phyloP scores from a whole-genome alignment of 2,329 filamentous ascomycete genomes.

The Penicillium brevicompactum region DNA sequence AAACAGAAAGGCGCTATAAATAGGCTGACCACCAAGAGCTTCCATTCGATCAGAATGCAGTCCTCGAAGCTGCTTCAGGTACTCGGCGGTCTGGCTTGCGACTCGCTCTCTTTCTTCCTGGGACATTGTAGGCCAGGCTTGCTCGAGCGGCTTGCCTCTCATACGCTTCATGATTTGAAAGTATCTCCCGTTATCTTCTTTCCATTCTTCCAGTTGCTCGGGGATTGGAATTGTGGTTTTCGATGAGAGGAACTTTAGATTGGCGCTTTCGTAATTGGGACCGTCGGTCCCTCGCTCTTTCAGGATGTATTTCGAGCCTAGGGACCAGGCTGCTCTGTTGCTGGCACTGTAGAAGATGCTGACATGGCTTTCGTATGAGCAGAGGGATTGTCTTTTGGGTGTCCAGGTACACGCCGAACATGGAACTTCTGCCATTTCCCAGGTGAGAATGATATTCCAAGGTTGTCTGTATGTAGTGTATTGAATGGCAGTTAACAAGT shows the following conservation, averaged over 20 bases:
- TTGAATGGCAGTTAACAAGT: no score
- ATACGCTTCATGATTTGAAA: conserved; percentile 18
- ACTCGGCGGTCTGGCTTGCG: conserved; percentile 24
- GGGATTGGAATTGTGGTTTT: conserved; percentile 20
- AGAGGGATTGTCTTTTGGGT: conserved; percentile 11
- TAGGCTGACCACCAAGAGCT: conserved; percentile 12
- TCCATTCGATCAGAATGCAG: conserved; percentile 20
- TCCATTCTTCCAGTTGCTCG: conserved; percentile 13
- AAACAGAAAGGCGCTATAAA: conserved; percentile 21
- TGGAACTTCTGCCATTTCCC: not conserved
- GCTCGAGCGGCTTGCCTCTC: conserved; percentile 16
- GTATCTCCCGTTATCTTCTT: conserved; percentile 15
- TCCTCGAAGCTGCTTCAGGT: conserved; percentile 21
- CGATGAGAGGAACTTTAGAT: conserved; percentile 14
- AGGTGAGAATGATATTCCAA: not conserved
- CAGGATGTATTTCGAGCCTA: conserved; percentile 32
- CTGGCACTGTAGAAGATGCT: conserved; percentile 26
- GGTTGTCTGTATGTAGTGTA: no score
- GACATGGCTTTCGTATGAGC: conserved; percentile 19
- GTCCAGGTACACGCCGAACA: conserved; percentile 25
- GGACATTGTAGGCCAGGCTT: conserved; percentile 19
- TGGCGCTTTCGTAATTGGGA: conserved; percentile 14
- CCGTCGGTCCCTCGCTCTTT: conserved; percentile 25
- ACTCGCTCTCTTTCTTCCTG: conserved; percentile 21
- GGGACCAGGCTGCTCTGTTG: conserved; percentile 31